Evolutionary conservation across 1,139 yeast genomes (phyloP), one percentile per base, ranked within the genome.

Genomic region (Yamadazyma jaroonii): DNA sequence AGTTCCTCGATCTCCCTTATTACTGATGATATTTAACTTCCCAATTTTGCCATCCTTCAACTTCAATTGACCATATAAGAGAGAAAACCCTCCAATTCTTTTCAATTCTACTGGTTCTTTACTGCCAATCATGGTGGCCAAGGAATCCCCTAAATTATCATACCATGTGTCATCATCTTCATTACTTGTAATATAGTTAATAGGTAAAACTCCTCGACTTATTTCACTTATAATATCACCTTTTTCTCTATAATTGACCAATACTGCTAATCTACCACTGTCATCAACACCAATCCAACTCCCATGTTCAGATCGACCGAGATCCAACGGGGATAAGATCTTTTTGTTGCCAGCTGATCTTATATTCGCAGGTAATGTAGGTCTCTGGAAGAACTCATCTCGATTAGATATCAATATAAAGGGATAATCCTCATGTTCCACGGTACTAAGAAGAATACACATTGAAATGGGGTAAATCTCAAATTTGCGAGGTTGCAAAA

Each of bases 241-340:
- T 3, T 49, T 45, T 53, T 77, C 82, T 53, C 87, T 65, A 52
- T 77, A 81, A 56, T 92, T 92, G 14, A 92, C 80, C 31, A 92
- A 67, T 2, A 84, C 84, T 0, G 95, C 86, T 2, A 90, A 45
- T 41, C 77, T 72, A 0, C 94, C 94, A 3, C 54, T 57, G 24
- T 65, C 65, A 33, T 80, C 74, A 2, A 84, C 74, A 0, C 96
- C 97, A 2, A 88, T 77, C 98, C 98, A 92, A 0, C 97, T 86
- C 0, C 98, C 97, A 49, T 79, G 88, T 45, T 81, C 90, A 1
- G 67, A 62, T 36, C 92, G 64, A 1, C 83, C 89, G 48, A 84
- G 56, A 57, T 92, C 98, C 26, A 73, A 63, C 0, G 97, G 97
- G 5, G 86, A 76, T 9, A 89, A 56, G 2, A 86, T 61, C 15